Evolutionary conservation across 768 basidiomycete species (phyloP).

Genomic region (Psilocybe tampanensis): DNA sequence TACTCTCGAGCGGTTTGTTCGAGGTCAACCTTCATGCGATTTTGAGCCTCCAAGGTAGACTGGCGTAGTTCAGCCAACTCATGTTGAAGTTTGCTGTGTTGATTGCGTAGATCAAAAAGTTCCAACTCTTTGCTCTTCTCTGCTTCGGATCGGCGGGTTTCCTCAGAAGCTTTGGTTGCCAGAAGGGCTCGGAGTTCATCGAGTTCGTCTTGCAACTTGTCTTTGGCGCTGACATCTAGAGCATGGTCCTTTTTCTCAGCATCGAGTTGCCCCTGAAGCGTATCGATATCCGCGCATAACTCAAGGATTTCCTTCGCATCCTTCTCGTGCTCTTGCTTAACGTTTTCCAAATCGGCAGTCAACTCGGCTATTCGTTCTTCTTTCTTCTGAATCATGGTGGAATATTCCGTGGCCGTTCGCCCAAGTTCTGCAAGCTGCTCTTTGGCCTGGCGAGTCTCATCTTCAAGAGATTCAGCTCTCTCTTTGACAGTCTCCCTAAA

Average conservation of each 20-base stretch:
- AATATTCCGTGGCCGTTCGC: constrained; percentile 77
- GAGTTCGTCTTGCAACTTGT: constrained; percentile 77
- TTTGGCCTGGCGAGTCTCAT: constrained; percentile 69
- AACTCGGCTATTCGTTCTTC: constrained; percentile 69
- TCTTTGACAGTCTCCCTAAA: constrained; percentile 64
- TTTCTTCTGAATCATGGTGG: constrained; percentile 73
- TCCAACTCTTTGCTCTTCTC: constrained; percentile 90
- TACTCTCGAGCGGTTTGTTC: constrained; percentile 67
- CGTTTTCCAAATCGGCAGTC: constrained; percentile 50
- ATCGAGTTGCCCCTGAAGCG: constrained; percentile 61
- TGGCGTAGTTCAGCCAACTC: constrained; percentile 70
- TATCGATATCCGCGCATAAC: constrained; percentile 70
- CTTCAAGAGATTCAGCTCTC: constrained; percentile 64
- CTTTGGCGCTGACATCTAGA: constrained; percentile 47
- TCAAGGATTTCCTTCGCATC: constrained; percentile 64
- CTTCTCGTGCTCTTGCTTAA: constrained; percentile 55
- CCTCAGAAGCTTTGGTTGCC: constrained; percentile 86
- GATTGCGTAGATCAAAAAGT: constrained; percentile 67
- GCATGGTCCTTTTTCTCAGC: constrained; percentile 56
- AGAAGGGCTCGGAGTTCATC: constrained; percentile 85
- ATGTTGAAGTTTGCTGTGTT: constrained; percentile 61
- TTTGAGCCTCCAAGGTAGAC: constrained; percentile 63
- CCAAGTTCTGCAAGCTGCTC: constrained; percentile 78
- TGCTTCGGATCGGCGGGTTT: constrained; percentile 78
- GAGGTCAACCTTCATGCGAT: constrained; percentile 74